Conservation (phyloP, 1,284 basidiomycete genomes). For the Ganoderma resinaceum region DNA sequence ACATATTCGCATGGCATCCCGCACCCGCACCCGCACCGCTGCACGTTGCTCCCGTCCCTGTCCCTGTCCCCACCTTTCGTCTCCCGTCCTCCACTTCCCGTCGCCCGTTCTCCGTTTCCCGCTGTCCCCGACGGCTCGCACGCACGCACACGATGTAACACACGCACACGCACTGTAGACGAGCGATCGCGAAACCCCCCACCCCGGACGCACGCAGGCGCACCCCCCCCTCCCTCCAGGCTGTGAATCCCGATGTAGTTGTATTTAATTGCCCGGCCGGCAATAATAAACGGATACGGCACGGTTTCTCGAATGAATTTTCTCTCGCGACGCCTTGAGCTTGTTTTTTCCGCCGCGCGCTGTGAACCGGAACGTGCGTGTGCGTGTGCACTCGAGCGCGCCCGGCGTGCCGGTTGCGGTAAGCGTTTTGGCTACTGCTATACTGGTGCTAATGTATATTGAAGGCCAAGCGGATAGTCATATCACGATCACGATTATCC, state of each 20-base stretch:
- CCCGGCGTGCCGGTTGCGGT: background rate
- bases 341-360: too few species aligned
- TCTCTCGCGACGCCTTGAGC: too few species aligned
- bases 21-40: background rate
- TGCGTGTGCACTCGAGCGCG: background rate
- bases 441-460: too few species aligned
- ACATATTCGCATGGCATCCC: slow-evolving; percentile 3
- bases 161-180: background rate
- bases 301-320: background rate
- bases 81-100: too few species aligned
- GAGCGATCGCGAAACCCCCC: background rate
- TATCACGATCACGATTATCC: background rate
- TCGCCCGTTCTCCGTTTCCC: background rate
- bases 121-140: background rate
- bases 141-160: background rate
- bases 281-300: slow-evolving; percentile 2
- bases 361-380: background rate
- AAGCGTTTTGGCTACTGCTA: background rate
- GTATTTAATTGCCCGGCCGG: slow-evolving; percentile 9
- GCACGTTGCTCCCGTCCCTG: background rate
- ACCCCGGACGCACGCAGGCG: background rate
- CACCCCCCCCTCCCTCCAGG: background rate
- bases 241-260: slow-evolving; percentile 10
- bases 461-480: too few species aligned
- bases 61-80: too few species aligned